Conservation (phyloP, 805 yeast species). For the Lipomyces starkeyi region DNA sequence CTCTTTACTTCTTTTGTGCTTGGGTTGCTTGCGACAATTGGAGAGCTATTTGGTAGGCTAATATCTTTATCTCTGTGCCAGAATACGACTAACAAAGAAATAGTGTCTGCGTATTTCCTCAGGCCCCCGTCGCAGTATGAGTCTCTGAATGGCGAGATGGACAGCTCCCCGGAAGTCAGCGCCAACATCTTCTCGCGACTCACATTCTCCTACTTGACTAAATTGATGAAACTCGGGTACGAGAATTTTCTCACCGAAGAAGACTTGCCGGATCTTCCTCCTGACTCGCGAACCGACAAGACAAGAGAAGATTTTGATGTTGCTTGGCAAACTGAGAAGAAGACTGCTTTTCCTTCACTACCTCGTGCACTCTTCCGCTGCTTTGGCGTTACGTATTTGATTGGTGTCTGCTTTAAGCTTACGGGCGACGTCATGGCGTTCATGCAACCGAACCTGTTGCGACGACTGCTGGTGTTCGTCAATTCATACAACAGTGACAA, state of each 20-base stretch:
- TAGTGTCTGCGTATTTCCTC: slow-evolving; percentile 42
- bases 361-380: slow-evolving; percentile 64
- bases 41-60: slow-evolving; percentile 19
- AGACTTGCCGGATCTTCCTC: slow-evolving; percentile 83
- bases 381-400: slow-evolving; percentile 70
- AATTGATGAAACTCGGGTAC: slow-evolving; percentile 79
- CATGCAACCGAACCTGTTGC: slow-evolving; percentile 80
- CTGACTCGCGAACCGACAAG: slow-evolving; percentile 57
- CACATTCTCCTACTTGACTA: slow-evolving; percentile 90
- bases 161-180: slow-evolving; percentile 48
- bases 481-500: slow-evolving; percentile 50
- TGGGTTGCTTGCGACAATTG: slow-evolving; percentile 15
- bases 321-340: slow-evolving; percentile 67
- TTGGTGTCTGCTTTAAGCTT: slow-evolving; percentile 75
- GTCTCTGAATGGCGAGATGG: slow-evolving; percentile 45
- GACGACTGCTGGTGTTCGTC: slow-evolving; percentile 66
- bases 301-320: slow-evolving; percentile 55
- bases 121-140: slow-evolving; percentile 46
- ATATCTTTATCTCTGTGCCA: too few species aligned
- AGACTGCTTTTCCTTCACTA: slow-evolving; percentile 61
- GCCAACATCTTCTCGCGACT: slow-evolving; percentile 77
- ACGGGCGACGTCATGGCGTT: slow-evolving; percentile 78
- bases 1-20: slow-evolving; percentile 13
- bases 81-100: background rate
- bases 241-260: slow-evolving; percentile 53